These are phyloP conservation scores for Eimeria tenella DNA, from an alignment of 169 alveolate genomes.

Conservation along the genomic window DNA sequence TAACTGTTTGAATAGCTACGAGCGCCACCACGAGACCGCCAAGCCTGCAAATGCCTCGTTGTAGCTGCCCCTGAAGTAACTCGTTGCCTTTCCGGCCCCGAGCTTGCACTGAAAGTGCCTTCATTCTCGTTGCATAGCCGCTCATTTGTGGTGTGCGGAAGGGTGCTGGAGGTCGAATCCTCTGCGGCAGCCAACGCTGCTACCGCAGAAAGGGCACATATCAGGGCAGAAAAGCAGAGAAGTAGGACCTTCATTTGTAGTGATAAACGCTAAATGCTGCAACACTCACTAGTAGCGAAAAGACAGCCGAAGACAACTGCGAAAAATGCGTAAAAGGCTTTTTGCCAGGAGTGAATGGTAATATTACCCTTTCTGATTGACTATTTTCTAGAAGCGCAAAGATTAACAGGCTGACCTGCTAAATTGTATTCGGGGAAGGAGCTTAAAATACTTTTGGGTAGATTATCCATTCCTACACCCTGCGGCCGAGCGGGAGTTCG, in stretches of 20 bases:
- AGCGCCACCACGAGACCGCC: slow-evolving; percentile 47
- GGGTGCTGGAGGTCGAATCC: neutral
- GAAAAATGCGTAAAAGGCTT: too few relatives aligned
- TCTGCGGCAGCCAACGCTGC: neutral
- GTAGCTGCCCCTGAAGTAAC: neutral
- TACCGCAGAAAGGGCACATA: neutral
- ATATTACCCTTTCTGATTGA: too few relatives aligned
- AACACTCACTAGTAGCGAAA: too few relatives aligned
- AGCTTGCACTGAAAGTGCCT: neutral
- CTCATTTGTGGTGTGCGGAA: neutral
- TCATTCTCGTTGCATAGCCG: slow-evolving; percentile 1
- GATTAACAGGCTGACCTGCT: too few relatives aligned
- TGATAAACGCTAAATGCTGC: too few relatives aligned
- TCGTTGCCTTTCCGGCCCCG: neutral
- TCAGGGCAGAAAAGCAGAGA: neutral
- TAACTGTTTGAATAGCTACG: slow-evolving; percentile 41
- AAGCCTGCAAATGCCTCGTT: slow-evolving; percentile 53
- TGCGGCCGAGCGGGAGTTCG: too few relatives aligned
- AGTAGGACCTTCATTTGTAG: neutral
- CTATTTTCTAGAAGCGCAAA: too few relatives aligned
- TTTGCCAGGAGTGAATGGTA: too few relatives aligned
- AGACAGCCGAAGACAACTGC: too few relatives aligned
- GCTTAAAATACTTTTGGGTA: too few relatives aligned
- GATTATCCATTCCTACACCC: too few relatives aligned
- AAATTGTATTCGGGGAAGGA: too few relatives aligned